A percentile compares a stretch with the other conserved stretches of the same genome.
phyloP scores from a whole-genome alignment of 1,139 yeast species.

The Saccharomyces hybrid region DNA sequence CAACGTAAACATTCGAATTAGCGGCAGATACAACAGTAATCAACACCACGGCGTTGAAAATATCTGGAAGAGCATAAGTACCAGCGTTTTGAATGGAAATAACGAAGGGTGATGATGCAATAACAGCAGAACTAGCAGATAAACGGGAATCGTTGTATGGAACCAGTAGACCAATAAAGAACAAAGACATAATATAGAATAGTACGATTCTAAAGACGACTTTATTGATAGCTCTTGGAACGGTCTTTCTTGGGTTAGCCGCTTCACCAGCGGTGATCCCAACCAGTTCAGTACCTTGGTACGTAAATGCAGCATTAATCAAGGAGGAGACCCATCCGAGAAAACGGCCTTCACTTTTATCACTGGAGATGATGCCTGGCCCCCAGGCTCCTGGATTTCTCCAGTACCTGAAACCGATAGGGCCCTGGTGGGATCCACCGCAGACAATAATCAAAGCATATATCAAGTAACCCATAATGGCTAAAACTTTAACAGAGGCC shows the following conservation, averaged over 20 bases:
- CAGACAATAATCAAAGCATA: slow-evolving; percentile 65
- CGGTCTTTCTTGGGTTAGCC: slow-evolving; percentile 65
- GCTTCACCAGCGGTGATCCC: slow-evolving; percentile 78
- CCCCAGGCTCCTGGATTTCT: slow-evolving; percentile 53
- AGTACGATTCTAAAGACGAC: slow-evolving; percentile 71
- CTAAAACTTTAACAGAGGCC: slow-evolving; percentile 59
- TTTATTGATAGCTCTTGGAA: slow-evolving; percentile 71
- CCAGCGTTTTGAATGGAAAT: slow-evolving; percentile 62
- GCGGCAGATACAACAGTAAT: slow-evolving; percentile 70
- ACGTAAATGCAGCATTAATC: slow-evolving; percentile 71
- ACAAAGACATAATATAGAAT: slow-evolving; percentile 61
- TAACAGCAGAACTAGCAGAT: slow-evolving; percentile 31
- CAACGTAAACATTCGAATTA: slow-evolving; percentile 71
- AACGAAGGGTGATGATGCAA: slow-evolving; percentile 73
- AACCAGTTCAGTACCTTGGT: slow-evolving; percentile 68
- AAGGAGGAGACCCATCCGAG: slow-evolving; percentile 54
- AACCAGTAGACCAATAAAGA: slow-evolving; percentile 67
- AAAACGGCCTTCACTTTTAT: slow-evolving; percentile 46
- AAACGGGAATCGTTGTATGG: slow-evolving; percentile 53
- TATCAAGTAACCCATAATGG: slow-evolving; percentile 63
- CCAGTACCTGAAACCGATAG: slow-evolving; percentile 75
- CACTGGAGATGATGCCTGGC: slow-evolving; percentile 41
- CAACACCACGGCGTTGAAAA: slow-evolving; percentile 69
- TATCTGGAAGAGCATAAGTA: slow-evolving; percentile 59
- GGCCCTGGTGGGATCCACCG: slow-evolving; percentile 64